Conservation (phyloP, 2,329 filamentous ascomycete genomes). For the Aureobasidium sp. region DNA sequence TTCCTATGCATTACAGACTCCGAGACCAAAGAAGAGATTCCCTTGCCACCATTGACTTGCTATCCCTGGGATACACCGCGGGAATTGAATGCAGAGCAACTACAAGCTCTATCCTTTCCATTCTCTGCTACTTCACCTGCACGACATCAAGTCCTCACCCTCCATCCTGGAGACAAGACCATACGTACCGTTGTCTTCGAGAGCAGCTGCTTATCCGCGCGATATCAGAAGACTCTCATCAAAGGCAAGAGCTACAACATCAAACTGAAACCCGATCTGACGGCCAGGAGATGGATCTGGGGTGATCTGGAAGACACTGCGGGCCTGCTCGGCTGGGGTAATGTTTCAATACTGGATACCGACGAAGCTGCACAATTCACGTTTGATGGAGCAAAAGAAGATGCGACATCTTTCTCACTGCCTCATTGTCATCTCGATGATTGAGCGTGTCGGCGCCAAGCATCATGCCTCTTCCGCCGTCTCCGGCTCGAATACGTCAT, state of each 20-base stretch:
- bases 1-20: background rate
- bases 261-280: background rate
- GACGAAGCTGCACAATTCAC: background rate
- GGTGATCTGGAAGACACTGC: background rate
- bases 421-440: background rate
- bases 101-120: background rate
- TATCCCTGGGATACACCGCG: background rate
- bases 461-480: background rate
- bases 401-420: background rate
- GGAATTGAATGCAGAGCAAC: background rate
- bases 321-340: background rate
- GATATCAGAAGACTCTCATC: background rate
- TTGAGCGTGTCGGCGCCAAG: background rate
- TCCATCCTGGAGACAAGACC: background rate
- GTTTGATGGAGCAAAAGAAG: background rate
- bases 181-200: background rate
- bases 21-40: background rate
- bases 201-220: background rate
- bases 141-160: background rate
- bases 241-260: background rate
- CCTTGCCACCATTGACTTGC: background rate
- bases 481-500: background rate
- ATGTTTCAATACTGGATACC: background rate
- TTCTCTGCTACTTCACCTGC: background rate
- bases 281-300: background rate